Base-by-base conservation (phyloP, 805 yeast genomes). In the Candida ipomoeae region DNA sequence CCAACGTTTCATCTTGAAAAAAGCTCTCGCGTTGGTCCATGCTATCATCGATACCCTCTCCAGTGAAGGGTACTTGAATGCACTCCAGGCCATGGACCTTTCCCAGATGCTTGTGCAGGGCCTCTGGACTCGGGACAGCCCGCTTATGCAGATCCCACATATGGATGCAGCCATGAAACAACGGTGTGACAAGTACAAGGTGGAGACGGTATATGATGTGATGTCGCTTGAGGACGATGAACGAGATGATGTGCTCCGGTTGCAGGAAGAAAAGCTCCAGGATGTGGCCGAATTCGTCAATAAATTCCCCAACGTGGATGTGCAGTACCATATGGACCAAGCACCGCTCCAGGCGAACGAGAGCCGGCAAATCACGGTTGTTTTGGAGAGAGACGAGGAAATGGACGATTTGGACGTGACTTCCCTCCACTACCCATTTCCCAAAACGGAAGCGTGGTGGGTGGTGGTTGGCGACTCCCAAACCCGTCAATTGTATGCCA, bases 91-190 rank as follows among this genome's bases (percentile, higher is more conserved):
- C 0, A 87, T 94, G 87, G 97, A 94, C 62, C 63, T 90, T 46
- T 78, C 87, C 1, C 99, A 94, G 63, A 87, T 89, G 95, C 68
- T 89, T 6, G 81, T 85, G 1, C 98, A 92, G 64, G 95, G 87
- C 0, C 71, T 87, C 23, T 89, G 96, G 96, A 87, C 82, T 56
- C 74, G 82, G 6, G 96, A 87, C 49, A 80, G 80, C 44, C 85
- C 94, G 1, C 74, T 92, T 60, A 81, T 79, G 58, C 99, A 92
- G 66, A 73, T 92, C 34, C 99, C 99, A 1, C 78, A 71, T 58
- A 80, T 90, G 48, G 62, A 59, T 39, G 71, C 72, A 41, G 75
- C 66, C 1, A 74, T 83, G 13, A 63, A 89, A 37, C 66, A 69
- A 18, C 73, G 85, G 44, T 85, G 94, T 61, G 59, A 68, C 35